A percentile compares a stretch with the other conserved stretches of the same genome.
Conservation (phyloP, 352 stramenopile species). For the Globisporangium mamillatum region DNA sequence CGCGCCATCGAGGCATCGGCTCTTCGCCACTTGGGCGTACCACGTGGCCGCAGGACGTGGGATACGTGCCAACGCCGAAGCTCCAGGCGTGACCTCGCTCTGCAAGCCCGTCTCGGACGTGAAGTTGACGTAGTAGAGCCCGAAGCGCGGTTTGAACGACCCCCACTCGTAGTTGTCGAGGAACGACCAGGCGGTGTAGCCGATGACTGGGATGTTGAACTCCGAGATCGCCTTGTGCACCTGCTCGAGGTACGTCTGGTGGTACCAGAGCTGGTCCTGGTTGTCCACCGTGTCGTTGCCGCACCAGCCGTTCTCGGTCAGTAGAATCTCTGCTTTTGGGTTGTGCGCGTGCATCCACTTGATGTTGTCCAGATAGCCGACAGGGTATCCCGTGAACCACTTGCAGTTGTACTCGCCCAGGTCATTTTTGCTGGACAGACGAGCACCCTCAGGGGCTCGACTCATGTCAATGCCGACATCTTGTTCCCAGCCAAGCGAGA, state of each 20-base stretch:
- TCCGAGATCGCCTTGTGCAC: constrained; percentile 50
- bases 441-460: constrained; percentile 53
- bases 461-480: constrained; percentile 46
- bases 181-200: constrained; percentile 92
- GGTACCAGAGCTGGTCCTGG: constrained; percentile 49
- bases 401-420: constrained; percentile 36
- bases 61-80: constrained; percentile 32
- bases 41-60: constrained; percentile 48
- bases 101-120: constrained; percentile 26
- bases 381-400: constrained; percentile 44
- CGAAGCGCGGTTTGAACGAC: constrained; percentile 52
- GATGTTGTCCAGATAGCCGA: constrained; percentile 40
- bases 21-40: constrained; percentile 53
- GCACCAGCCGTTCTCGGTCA: constrained; percentile 56
- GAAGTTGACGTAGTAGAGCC: constrained; percentile 53
- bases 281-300: constrained; percentile 49
- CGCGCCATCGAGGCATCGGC: constrained; percentile 50
- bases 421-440: constrained; percentile 34
- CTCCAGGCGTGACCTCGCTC: constrained; percentile 20
- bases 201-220: constrained; percentile 52
- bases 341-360: constrained; percentile 39
- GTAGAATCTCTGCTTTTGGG: constrained; percentile 32
- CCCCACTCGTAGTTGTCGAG: constrained; percentile 97
- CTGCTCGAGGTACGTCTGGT: constrained; percentile 37
- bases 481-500: constrained; percentile 36